phyloP scores from a whole-genome alignment of 1,139 yeast genomes.

The Kluyveromyces sp. region DNA sequence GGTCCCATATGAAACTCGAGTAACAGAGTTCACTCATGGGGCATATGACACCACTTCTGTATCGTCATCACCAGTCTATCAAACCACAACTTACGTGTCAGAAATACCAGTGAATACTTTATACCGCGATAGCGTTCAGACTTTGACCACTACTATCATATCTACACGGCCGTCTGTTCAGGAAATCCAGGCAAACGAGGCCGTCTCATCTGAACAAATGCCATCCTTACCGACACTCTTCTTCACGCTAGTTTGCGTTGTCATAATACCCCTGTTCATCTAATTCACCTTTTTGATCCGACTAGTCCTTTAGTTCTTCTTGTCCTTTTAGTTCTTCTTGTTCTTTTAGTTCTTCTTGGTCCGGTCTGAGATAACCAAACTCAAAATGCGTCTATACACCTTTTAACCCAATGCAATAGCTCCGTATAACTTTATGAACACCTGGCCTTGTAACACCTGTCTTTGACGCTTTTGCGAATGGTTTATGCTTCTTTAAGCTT shows the following conservation, averaged over 20 bases:
- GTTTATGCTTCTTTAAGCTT: too few relatives aligned
- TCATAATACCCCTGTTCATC: neutral
- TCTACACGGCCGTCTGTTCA: neutral
- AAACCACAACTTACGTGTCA: neutral
- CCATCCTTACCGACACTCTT: neutral
- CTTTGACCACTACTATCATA: neutral
- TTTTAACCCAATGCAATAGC: too few relatives aligned
- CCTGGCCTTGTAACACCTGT: neutral
- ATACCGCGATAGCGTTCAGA: neutral
- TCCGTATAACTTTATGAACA: too few relatives aligned
- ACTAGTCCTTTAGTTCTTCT: neutral
- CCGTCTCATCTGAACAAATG: neutral
- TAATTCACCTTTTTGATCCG: neutral
- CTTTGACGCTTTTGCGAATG: neutral
- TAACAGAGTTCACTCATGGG: neutral
- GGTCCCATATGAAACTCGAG: neutral
- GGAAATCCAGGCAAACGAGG: neutral
- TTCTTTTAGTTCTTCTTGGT: too few relatives aligned
- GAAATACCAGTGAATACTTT: conserved; percentile 1
- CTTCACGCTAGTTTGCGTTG: neutral
- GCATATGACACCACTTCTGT: neutral
- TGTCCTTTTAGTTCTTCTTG: neutral
- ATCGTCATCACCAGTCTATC: neutral
- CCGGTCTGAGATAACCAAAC: too few relatives aligned
- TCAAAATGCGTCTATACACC: too few relatives aligned